Conservation (phyloP, 192 early-diverging fungal genomes). For the Pilobolus umbonatus region DNA sequence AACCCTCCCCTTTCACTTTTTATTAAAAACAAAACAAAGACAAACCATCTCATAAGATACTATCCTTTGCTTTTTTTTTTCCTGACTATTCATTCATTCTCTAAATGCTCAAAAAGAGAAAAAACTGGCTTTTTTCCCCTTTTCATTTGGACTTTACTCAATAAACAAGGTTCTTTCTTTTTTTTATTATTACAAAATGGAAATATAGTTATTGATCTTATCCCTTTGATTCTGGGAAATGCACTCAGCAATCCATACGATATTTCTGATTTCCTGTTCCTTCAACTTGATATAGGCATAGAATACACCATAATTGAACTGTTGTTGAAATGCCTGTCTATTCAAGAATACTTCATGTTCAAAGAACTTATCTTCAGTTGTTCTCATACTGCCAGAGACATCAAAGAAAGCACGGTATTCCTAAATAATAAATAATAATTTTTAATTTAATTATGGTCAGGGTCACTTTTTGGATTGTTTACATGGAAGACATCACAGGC, state of each 20-base stretch:
- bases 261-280: slow-evolving; percentile 98
- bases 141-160: no score
- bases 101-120: no score
- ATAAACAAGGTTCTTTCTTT: no score
- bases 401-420: slow-evolving; percentile 91
- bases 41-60: no score
- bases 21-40: no score
- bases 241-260: slow-evolving; percentile 99
- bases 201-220: slow-evolving; percentile 89
- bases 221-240: slow-evolving; percentile 98
- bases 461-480: no score
- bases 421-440: no score
- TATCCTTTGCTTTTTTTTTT: no score
- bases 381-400: slow-evolving; percentile 45
- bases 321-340: slow-evolving; percentile 89
- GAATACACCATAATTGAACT: slow-evolving; percentile 96
- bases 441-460: no score
- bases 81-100: no score
- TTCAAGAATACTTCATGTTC: slow-evolving; percentile 92
- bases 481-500: slow-evolving; percentile 77
- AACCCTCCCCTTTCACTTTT: no score
- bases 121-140: no score
- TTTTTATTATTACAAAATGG: slow-evolving; percentile 29
- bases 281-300: slow-evolving; percentile 93
- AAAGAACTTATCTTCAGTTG: slow-evolving; percentile 94